Conservation (phyloP, 495 filamentous ascomycete species). For the Antarctomyces pellizariae region DNA sequence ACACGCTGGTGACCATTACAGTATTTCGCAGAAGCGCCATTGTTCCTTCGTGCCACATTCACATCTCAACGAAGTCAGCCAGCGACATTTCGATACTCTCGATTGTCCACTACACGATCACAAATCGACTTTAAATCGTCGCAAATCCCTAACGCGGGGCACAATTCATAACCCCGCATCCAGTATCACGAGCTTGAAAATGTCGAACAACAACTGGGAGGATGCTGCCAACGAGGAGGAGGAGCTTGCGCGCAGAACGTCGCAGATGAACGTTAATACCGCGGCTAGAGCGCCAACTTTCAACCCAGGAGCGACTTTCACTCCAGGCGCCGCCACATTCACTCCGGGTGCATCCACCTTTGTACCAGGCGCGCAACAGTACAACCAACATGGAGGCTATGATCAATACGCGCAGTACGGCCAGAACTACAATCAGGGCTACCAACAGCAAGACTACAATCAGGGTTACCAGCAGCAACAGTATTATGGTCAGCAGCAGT, state of each 20-base stretch:
- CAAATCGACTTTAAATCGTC: no score
- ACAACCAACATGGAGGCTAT: slow-evolving; percentile 21
- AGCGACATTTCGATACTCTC: no score
- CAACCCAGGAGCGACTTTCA: no score
- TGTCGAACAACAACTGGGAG: slow-evolving; percentile 90
- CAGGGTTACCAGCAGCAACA: slow-evolving; percentile 21
- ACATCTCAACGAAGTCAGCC: no score
- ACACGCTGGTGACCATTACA: no score
- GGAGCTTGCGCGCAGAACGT: slow-evolving; percentile 54
- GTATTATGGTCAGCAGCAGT: slow-evolving; percentile 13
- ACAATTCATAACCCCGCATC: background rate
- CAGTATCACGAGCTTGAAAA: slow-evolving; percentile 19
- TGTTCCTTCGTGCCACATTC: no score
- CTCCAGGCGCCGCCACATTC: slow-evolving; percentile 27
- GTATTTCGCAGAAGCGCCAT: no score
- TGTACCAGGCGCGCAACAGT: slow-evolving; percentile 50
- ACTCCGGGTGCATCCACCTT: slow-evolving; percentile 60
- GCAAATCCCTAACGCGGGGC: no score
- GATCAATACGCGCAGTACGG: slow-evolving; percentile 6
- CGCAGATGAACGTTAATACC: slow-evolving; percentile 54
- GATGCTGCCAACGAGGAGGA: slow-evolving; percentile 76
- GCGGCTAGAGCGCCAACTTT: slow-evolving; percentile 16
- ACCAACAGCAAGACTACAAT: slow-evolving; percentile 18
- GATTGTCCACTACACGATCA: no score
- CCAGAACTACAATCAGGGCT: slow-evolving; percentile 20